Conservation (phyloP, 148 eudicot genomes). For the Drosera capensis region DNA sequence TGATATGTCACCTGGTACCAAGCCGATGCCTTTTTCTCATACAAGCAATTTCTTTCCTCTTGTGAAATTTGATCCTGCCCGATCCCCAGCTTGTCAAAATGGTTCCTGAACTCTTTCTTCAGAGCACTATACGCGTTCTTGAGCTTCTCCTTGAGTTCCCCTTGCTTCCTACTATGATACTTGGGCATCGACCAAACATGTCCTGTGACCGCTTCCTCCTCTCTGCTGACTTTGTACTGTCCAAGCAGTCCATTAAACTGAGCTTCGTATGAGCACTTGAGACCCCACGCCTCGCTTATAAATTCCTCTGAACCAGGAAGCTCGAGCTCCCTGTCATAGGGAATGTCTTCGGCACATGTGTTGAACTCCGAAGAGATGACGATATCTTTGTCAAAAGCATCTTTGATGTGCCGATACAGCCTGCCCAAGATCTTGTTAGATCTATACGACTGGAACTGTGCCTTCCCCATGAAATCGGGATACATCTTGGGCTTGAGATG, state of each 20-base stretch:
- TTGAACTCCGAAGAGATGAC: conserved; percentile 16
- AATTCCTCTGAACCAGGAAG: conserved; percentile 34
- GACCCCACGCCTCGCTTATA: conserved; percentile 51
- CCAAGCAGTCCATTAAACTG: conserved; percentile 55
- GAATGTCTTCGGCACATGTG: conserved; percentile 12
- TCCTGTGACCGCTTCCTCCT: conserved; percentile 85
- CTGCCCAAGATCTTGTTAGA: conserved; percentile 61
- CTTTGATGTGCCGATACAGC: conserved; percentile 44
- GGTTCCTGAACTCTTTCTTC: conserved; percentile 59
- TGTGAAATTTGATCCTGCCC: conserved; percentile 20
- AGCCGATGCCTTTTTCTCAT: conserved; percentile 81
- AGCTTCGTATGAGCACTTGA: conserved; percentile 63
- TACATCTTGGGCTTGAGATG: conserved; percentile 68
- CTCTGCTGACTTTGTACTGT: conserved; percentile 69
- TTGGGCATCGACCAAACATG: conserved; percentile 90
- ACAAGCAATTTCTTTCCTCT: conserved; percentile 41
- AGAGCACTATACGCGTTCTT: conserved; percentile 59
- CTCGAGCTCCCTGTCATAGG: conserved; percentile 54
- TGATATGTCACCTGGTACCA: conserved; percentile 88
- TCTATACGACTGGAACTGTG: conserved; percentile 41
- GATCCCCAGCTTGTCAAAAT: conserved; percentile 37
- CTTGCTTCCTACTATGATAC: conserved; percentile 43
- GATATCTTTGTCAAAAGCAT: conserved; percentile 22
- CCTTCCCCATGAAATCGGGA: conserved; percentile 94
- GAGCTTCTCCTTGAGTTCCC: conserved; percentile 81